Conservation (phyloP, 2,329 filamentous ascomycete genomes). For the Penicillium verrucosum region DNA sequence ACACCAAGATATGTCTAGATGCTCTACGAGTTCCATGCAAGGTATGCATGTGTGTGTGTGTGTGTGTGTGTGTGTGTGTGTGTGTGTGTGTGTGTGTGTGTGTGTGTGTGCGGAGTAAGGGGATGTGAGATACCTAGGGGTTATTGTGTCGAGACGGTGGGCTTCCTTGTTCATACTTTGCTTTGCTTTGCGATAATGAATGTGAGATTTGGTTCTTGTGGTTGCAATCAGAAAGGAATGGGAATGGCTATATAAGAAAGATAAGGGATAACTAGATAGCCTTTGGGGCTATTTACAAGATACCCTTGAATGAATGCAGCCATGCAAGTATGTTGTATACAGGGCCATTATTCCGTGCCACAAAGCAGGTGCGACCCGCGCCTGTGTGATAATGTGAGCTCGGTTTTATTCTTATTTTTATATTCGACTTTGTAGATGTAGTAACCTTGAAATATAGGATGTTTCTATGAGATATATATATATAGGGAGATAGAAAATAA, state of each 20-base stretch:
- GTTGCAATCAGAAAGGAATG: not conserved
- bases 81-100: not conserved
- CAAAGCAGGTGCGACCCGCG: conserved; percentile 4
- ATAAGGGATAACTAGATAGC: not conserved
- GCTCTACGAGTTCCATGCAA: not conserved
- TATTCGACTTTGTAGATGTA: not conserved
- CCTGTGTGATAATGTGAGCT: not conserved
- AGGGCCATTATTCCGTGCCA: not conserved
- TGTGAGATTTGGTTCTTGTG: not conserved
- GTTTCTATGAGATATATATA: not conserved
- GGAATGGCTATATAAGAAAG: not conserved
- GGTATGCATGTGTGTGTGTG: conserved; percentile 1
- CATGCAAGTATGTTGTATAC: conserved; percentile 2
- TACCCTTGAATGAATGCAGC: not conserved
- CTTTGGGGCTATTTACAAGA: not conserved
- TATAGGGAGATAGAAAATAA: not conserved
- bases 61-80: not conserved
- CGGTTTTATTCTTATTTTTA: not conserved
- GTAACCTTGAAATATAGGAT: not conserved
- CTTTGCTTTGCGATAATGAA: not conserved
- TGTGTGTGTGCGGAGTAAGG: not conserved
- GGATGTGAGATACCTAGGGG: not conserved
- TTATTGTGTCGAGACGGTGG: not conserved
- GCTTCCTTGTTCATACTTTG: not conserved
- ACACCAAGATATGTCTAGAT: not conserved